Evolutionary conservation across 176 grass and related monocot genomes (phyloP).

Genomic region (Metroxylon sagu): DNA sequence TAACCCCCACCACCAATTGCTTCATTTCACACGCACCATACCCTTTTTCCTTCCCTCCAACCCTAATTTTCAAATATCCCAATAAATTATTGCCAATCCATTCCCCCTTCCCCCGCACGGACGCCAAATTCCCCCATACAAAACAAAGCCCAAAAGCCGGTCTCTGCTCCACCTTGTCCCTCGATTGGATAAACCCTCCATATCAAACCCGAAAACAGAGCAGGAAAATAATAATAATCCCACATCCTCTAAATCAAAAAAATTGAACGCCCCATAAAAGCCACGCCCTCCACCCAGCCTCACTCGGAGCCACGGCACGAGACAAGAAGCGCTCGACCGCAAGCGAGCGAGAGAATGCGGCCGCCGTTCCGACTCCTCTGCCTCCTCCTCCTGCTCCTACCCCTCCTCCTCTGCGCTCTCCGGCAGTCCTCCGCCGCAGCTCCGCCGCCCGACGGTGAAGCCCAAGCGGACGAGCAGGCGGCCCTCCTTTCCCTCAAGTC

Average conservation of each 20-base stretch:
- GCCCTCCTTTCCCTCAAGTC: conserved; percentile 51
- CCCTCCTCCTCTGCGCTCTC: conserved; percentile 8
- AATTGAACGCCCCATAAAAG: conserved; percentile 30
- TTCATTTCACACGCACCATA: too few species aligned
- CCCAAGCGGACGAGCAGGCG: conserved; percentile 15
- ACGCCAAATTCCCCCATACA: too few species aligned
- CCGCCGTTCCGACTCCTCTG: background rate
- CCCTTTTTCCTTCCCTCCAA: too few species aligned
- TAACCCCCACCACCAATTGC: too few species aligned
- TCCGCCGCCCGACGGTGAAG: background rate
- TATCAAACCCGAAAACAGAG: too few species aligned
- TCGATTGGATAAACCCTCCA: too few species aligned
- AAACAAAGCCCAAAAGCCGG: too few species aligned
- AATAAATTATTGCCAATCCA: too few species aligned
- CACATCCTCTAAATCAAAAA: background rate
- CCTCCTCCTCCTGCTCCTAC: conserved; percentile 22
- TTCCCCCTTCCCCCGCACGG: too few species aligned
- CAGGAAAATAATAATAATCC: too few species aligned
- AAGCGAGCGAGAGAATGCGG: conserved; percentile 6
- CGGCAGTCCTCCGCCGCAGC: background rate
- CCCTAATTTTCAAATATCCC: too few species aligned
- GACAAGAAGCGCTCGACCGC: background rate
- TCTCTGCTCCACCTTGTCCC: too few species aligned
- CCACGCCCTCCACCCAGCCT: conserved; percentile 25
- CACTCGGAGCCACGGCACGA: conserved; percentile 16